Evolutionary conservation across 176 grass and related monocot species (phyloP).

Genomic region (Cymbopogon citratus): DNA sequence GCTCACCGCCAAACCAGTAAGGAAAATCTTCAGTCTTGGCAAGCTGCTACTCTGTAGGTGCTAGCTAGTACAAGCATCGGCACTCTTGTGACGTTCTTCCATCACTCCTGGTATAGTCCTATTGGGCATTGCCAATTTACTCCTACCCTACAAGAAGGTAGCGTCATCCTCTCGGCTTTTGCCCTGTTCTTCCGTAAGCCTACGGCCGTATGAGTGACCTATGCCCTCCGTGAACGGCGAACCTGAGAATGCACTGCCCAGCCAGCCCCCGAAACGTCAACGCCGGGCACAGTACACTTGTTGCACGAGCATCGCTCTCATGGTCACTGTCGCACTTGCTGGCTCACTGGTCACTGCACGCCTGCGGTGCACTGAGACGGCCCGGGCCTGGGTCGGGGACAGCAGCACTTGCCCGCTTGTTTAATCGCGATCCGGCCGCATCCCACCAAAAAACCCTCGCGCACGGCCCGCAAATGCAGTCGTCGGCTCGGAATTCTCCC

Average conservation of each 20-base stretch:
- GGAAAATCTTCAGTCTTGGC: not conserved
- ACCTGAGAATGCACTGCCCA: no score
- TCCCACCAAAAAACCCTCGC: not conserved
- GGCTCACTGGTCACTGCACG: not conserved
- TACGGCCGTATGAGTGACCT: not conserved
- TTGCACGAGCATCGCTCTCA: no score
- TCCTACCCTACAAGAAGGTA: not conserved
- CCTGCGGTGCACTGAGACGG: not conserved
- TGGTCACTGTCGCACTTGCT: not conserved
- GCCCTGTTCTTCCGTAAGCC: not conserved
- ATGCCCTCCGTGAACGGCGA: not conserved
- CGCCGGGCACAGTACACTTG: not conserved
- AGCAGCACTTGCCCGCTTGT: not conserved
- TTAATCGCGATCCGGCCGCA: not conserved
- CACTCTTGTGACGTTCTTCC: not conserved
- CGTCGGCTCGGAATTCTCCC: not conserved
- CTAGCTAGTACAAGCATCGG: not conserved
- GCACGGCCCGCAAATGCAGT: constrained; percentile 16
- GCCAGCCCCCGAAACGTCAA: not conserved
- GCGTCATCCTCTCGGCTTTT: not conserved
- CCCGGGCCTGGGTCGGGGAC: no score
- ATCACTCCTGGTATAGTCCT: not conserved
- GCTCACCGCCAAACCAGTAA: not conserved
- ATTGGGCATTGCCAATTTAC: no score
- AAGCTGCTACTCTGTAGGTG: no score